Conservation (phyloP, 2,329 filamentous ascomycete genomes). For the Ophiostoma tasmaniense region DNA sequence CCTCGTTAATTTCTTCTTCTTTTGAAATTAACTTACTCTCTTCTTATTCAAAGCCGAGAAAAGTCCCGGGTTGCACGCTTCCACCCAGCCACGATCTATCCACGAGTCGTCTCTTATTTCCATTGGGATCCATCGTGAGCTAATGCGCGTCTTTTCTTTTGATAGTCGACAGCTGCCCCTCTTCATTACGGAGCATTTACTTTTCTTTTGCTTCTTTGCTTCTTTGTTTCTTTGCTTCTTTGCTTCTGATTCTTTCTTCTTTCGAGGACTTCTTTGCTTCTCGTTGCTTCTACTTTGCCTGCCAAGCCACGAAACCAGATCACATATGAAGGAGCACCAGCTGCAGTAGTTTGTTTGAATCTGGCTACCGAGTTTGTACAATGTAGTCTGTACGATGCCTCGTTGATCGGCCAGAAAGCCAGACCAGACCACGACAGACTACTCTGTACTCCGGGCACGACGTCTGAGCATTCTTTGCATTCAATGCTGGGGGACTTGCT, state of each 20-base stretch:
- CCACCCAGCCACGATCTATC: background rate
- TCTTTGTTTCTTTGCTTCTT: background rate
- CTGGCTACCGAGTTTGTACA: background rate
- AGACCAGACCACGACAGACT: background rate
- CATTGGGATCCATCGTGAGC: background rate
- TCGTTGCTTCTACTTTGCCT: background rate
- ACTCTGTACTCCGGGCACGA: background rate
- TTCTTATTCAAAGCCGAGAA: background rate
- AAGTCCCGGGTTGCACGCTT: background rate
- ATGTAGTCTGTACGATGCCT: too few relatives aligned
- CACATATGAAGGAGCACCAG: background rate
- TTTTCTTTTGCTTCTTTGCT: background rate
- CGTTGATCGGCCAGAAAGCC: too few relatives aligned
- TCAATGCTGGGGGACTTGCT: background rate
- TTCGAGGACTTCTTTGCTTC: background rate
- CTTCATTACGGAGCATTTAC: background rate
- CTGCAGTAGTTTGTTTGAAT: background rate
- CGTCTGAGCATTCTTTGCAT: background rate
- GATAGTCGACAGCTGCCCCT: background rate
- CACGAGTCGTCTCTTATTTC: background rate
- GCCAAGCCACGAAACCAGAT: background rate
- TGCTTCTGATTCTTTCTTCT: background rate
- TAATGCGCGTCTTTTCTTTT: conserved; percentile 1
- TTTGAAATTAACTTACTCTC: background rate
- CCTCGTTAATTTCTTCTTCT: too few relatives aligned